Evolutionary conservation across 1,284 basidiomycete genomes (phyloP).

Genomic region (Kwoniella shivajii): DNA sequence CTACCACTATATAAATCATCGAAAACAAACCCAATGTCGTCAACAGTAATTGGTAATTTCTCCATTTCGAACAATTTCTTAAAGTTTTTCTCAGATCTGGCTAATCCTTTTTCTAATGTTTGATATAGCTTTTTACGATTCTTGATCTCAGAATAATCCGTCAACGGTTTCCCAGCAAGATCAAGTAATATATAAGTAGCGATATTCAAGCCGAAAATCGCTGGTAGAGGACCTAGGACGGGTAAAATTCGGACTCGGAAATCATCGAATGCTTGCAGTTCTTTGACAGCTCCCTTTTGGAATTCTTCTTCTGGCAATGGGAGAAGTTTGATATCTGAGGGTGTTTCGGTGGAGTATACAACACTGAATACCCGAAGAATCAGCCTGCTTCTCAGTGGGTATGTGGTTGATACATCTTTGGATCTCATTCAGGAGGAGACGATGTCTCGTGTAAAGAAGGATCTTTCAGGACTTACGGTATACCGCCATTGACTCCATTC

Average conservation of each 20-base stretch:
- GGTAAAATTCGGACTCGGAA: constrained; percentile 68
- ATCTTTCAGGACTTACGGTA: constrained; percentile 69
- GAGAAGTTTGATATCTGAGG: constrained; percentile 78
- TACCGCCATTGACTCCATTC: constrained; percentile 69
- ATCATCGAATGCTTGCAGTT: constrained; percentile 88
- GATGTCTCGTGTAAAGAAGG: too few species aligned
- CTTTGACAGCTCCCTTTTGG: constrained; percentile 83
- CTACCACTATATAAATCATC: constrained; percentile 84
- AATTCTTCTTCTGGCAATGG: constrained; percentile 93
- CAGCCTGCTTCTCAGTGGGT: too few species aligned
- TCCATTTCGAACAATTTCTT: constrained; percentile 20
- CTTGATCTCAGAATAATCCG: constrained; percentile 79
- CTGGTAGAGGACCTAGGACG: constrained; percentile 70
- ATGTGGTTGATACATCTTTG: too few species aligned
- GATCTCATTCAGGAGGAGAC: too few species aligned
- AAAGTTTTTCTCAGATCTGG: constrained; percentile 57
- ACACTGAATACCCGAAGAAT: constrained; percentile 56
- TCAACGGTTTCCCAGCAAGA: constrained; percentile 76
- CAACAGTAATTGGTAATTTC: constrained; percentile 69
- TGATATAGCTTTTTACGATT: constrained; percentile 82
- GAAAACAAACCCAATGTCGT: constrained; percentile 78
- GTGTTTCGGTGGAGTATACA: constrained; percentile 95
- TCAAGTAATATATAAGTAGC: constrained; percentile 84
- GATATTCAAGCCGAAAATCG: constrained; percentile 84
- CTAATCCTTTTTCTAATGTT: constrained; percentile 72